phyloP scores from a whole-genome alignment of 1,139 yeast species.

The Kluyveromyces sp. region DNA sequence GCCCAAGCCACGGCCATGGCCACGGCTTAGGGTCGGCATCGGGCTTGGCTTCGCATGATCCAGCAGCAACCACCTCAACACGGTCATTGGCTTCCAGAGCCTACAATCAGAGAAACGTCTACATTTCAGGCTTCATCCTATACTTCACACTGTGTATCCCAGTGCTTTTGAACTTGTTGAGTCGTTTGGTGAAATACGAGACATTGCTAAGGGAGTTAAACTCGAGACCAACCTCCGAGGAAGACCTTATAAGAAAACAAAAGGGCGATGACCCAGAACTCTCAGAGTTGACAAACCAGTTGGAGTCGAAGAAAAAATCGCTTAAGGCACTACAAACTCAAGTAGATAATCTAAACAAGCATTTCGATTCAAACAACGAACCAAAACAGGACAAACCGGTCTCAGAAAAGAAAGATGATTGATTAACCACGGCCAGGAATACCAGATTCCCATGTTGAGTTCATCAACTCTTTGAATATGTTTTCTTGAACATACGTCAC shows the following conservation, averaged over 20 bases:
- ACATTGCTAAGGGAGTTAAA: constrained; percentile 29
- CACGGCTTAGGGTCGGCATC: no score
- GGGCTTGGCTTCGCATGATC: no score
- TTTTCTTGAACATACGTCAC: constrained; percentile 38
- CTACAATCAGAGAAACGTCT: constrained; percentile 63
- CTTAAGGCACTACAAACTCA: constrained; percentile 46
- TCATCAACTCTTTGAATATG: constrained; percentile 48
- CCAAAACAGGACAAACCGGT: constrained; percentile 8
- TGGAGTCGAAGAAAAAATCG: constrained; percentile 38
- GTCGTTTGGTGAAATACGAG: constrained; percentile 53
- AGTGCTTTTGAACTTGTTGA: constrained; percentile 49
- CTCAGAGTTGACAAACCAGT: constrained; percentile 35
- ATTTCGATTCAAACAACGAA: constrained; percentile 41
- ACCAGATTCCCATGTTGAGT: constrained; percentile 73
- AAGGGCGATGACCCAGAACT: constrained; percentile 27
- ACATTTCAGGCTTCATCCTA: constrained; percentile 62
- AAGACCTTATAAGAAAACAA: constrained; percentile 5
- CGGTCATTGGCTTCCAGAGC: constrained; percentile 38
- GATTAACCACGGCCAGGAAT: constrained; percentile 31
- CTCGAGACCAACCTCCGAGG: constrained; percentile 2
- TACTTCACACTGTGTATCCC: constrained; percentile 53
- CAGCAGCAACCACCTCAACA: constrained; percentile 14
- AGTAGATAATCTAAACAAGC: constrained; percentile 43
- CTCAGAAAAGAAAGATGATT: constrained; percentile 13
- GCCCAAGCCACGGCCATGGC: no score